phyloP scores from a whole-genome alignment of 768 basidiomycete species.

The Termitomyces sp. region DNA sequence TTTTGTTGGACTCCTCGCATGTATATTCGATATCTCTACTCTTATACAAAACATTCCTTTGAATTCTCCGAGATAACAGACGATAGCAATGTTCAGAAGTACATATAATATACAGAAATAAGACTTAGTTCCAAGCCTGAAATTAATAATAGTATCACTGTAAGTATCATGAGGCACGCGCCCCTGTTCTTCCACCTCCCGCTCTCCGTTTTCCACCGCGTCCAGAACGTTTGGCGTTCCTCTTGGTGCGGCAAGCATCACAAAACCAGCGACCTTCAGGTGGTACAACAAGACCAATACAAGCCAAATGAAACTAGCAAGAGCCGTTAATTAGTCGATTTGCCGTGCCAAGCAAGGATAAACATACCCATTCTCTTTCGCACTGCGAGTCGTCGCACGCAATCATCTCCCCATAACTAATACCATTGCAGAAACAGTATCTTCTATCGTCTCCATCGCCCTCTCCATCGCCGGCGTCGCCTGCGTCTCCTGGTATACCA shows the following conservation, averaged over 20 bases:
- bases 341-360: constrained; percentile 6
- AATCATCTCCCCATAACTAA: constrained; percentile 93
- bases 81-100: constrained; percentile 2
- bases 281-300: constrained; percentile 59
- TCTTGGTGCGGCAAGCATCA: constrained; percentile 56
- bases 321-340: constrained; percentile 7
- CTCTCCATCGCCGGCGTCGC: constrained; percentile 42
- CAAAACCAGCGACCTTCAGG: constrained; percentile 79
- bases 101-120: constrained; percentile 13
- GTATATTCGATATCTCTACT: constrained; percentile 2
- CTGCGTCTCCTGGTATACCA: constrained; percentile 21
- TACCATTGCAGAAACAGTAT: constrained; percentile 83
- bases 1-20: background rate
- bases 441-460: constrained; percentile 59
- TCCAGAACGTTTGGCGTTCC: constrained; percentile 43
- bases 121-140: constrained; percentile 1
- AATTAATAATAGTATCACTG: background rate
- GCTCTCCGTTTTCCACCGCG: constrained; percentile 48
- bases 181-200: constrained; percentile 9
- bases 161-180: constrained; percentile 9
- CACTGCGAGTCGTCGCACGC: constrained; percentile 83
- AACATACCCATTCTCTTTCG: constrained; percentile 86
- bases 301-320: constrained; percentile 72
- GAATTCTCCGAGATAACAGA: background rate
- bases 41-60: background rate